Base-by-base conservation (phyloP, 257 asterid species). In the Fraxinus americana region DNA sequence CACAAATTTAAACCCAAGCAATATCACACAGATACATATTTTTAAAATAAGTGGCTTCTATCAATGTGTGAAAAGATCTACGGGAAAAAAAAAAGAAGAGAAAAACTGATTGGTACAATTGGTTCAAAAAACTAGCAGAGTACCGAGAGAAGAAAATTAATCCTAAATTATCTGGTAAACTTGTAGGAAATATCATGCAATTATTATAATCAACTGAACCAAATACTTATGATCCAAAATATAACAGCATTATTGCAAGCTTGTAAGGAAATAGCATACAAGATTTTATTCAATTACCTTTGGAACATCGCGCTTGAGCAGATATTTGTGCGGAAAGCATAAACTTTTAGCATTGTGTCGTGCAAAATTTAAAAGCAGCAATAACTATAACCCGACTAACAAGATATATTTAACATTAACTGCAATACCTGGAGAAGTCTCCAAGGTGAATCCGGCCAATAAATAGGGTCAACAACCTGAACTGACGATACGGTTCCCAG, bases 371-470 rank as follows among this genome's bases (percentile, higher is more conserved):
- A 35, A 10, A n/a, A 34, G 29, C 78, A 74, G 25, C 65, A 63
- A 57, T 25, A 38, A 21, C 59, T 14, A 63, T 17, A 65, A 67
- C n/a, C 59, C 7, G 7, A 3, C 32, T 43, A 32, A 39, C 25
- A 35, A 57, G 71, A 71, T 72, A n/a, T 0, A 45, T 32, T 63
- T 43, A 21, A 48, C 6, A 76, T 57, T 70, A 75, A 50, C 30
- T 2, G 27, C 5, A 34, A 63, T 82, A 87, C 90, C 90, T 80
- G 89, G 32, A 87, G 90, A 81, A 85, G 87, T 73, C 89, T 80
- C 90, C 90, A 87, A 0, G 90, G 90, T 23, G 90, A 87, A 81
- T 85, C 88, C 1, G 90, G 90, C 90, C 90, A 87, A 50, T 72
- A 87, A 78, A 87, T 34, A n/a, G 90, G 87, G 71, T 87, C 88